Conservation (phyloP, 352 stramenopile genomes). For the Peronospora destructor region DNA sequence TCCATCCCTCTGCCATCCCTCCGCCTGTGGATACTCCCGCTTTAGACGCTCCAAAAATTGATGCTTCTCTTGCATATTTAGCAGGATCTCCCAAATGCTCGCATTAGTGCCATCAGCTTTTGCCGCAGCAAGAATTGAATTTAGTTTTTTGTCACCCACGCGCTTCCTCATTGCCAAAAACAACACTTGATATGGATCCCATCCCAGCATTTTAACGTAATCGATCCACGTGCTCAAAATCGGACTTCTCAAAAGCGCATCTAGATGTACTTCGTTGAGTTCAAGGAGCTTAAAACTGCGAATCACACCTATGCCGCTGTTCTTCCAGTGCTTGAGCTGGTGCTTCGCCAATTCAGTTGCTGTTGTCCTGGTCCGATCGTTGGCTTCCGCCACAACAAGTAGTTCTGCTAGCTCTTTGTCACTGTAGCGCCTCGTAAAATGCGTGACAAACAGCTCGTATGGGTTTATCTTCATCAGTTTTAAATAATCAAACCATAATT, state of each 20-base stretch:
- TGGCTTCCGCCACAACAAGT: too few relatives aligned
- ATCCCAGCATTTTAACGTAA: background rate
- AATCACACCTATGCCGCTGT: background rate
- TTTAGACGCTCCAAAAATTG: too few relatives aligned
- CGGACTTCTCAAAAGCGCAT: conserved; percentile 4
- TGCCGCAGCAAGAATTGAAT: conserved; percentile 1
- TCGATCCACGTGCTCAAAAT: conserved; percentile 4
- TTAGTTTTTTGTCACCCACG: background rate
- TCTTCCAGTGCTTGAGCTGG: background rate
- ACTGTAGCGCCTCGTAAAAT: too few relatives aligned
- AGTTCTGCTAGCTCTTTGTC: too few relatives aligned
- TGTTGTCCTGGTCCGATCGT: too few relatives aligned
- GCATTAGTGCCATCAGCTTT: background rate
- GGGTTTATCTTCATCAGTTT: too few relatives aligned
- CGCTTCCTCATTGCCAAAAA: background rate
- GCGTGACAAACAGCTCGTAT: too few relatives aligned
- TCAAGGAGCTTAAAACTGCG: background rate
- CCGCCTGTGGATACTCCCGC: background rate
- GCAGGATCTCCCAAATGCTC: background rate
- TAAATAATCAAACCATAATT: too few relatives aligned
- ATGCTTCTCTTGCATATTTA: too few relatives aligned
- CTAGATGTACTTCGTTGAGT: conserved; percentile 1
- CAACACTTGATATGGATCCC: conserved; percentile 3
- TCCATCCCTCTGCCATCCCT: background rate
- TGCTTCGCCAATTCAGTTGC: background rate